Percentiles rank a stretch among this genome's conserved stretches.
Conservation (phyloP, 345 rosid genomes). For the Linum trigynum region DNA sequence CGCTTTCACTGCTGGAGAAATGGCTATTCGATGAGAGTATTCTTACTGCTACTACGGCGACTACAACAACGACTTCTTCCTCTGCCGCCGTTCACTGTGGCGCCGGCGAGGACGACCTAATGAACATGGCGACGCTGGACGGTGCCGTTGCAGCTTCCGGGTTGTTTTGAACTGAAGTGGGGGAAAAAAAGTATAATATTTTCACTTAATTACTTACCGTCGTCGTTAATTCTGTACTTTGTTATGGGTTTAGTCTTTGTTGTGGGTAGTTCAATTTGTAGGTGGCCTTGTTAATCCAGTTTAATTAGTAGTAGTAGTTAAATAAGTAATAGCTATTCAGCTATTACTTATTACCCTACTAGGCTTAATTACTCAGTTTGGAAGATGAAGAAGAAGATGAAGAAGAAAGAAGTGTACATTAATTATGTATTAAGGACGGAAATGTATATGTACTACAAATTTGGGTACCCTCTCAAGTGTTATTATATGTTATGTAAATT, state of each 20-base stretch:
- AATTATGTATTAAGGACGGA: not conserved
- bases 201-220: no score
- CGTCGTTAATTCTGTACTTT: no score
- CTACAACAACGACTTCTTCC: no score
- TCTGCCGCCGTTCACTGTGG: not conserved
- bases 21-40: constrained; percentile 62
- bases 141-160: not conserved
- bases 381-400: not conserved
- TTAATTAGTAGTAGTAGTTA: no score
- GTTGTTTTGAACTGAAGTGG: no score
- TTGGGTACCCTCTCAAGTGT: not conserved
- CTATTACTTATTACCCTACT: no score
- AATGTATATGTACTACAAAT: not conserved
- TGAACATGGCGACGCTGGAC: constrained; percentile 33
- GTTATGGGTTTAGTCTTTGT: no score
- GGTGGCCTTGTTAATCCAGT: no score
- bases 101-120: constrained; percentile 23
- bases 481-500: not conserved
- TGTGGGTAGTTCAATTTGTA: no score
- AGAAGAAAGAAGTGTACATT: not conserved
- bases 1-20: constrained; percentile 49
- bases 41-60: constrained; percentile 17
- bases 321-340: no score
- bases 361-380: not conserved
- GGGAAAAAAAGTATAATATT: no score